Percentiles rank a stretch among this genome's conserved stretches.
These are phyloP conservation scores for Solanum habrochaites DNA, from an alignment of 257 asterid genomes.

Conservation along the genomic window DNA sequence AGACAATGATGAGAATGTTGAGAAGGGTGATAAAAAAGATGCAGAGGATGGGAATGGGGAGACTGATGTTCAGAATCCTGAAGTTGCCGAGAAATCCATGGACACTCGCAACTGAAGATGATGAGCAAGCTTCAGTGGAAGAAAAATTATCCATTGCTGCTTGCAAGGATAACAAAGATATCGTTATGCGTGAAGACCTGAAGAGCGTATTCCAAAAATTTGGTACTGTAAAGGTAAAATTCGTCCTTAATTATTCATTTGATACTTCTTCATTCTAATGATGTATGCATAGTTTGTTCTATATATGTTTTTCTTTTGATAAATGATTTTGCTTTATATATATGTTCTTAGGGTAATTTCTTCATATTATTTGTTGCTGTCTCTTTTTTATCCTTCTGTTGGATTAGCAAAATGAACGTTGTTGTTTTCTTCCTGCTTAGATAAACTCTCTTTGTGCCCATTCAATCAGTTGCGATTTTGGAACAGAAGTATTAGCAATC, in stretches of 20 bases:
- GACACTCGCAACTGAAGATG: constrained; percentile 20
- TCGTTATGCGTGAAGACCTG: constrained; percentile 83
- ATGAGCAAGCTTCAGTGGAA: constrained; percentile 26
- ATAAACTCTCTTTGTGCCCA: background rate
- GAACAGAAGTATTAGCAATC: background rate
- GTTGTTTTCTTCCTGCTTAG: background rate
- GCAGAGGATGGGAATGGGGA: constrained; percentile 10
- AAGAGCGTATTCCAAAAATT: constrained; percentile 52
- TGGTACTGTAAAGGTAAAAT: constrained; percentile 74
- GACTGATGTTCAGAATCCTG: constrained; percentile 22
- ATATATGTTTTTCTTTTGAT: background rate
- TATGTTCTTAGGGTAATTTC: background rate
- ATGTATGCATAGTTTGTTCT: background rate
- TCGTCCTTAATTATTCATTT: background rate
- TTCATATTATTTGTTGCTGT: background rate
- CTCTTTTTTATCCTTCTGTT: background rate
- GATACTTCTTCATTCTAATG: background rate
- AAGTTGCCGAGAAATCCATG: constrained; percentile 28
- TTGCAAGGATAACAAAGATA: constrained; percentile 56
- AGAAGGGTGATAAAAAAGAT: constrained; percentile 1
- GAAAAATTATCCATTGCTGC: constrained; percentile 21
- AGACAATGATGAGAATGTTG: background rate
- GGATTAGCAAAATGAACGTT: background rate
- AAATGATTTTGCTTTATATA: background rate
- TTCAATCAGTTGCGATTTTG: background rate